phyloP scores from a whole-genome alignment of 1,284 basidiomycete species.

The Ganoderma lingzhi region DNA sequence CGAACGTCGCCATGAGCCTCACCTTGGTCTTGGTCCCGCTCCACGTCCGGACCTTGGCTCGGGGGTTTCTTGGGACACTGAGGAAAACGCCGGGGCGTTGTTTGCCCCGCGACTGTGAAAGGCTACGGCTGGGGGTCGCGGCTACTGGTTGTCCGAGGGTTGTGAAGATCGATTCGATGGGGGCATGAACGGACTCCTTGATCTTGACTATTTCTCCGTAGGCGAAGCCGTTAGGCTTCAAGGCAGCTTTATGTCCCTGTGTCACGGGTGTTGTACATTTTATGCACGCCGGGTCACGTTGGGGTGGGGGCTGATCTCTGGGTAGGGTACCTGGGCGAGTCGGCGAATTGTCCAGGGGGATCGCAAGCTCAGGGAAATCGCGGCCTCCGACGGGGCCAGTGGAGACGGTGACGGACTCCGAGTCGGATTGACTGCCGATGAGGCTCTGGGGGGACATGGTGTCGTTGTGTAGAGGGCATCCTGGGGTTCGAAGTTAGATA shows the following conservation, averaged over 20 bases:
- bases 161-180: neutral
- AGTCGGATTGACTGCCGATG: too few relatives aligned
- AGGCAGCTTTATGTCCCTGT: neutral
- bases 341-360: neutral
- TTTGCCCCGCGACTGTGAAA: neutral
- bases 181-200: slow-evolving; percentile 5
- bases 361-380: neutral
- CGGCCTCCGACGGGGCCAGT: neutral
- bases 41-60: neutral
- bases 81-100: neutral
- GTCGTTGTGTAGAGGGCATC: neutral
- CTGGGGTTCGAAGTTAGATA: neutral
- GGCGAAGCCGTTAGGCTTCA: neutral
- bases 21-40: neutral
- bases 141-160: neutral
- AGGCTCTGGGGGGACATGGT: neutral
- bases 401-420: neutral
- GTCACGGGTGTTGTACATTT: neutral
- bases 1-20: slow-evolving; percentile 8
- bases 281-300: neutral
- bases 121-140: neutral
- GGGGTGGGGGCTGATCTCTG: neutral
- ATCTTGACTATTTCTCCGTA: slow-evolving; percentile 5
- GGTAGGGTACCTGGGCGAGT: neutral
- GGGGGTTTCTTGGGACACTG: too few relatives aligned